Percentiles rank a stretch among this genome's conserved stretches.
phyloP scores from a whole-genome alignment of 192 early-diverging fungal genomes.

The Ambispora gerdemannii region DNA sequence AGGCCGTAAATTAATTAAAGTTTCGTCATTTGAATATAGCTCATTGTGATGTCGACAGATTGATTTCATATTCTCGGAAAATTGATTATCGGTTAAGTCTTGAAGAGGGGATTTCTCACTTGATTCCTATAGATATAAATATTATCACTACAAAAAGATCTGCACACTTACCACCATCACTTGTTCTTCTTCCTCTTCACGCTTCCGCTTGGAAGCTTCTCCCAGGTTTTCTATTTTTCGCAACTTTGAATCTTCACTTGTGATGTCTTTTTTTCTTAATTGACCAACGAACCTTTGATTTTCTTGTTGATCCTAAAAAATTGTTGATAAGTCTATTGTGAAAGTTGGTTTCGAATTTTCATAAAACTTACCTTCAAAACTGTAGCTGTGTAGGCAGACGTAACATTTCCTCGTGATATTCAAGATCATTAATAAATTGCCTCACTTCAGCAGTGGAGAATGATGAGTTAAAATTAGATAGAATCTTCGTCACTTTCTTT shows the following conservation, averaged over 20 bases:
- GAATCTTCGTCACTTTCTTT: background rate
- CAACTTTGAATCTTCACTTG: background rate
- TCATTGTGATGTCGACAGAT: slow-evolving; percentile 14
- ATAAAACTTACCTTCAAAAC: slow-evolving; percentile 10
- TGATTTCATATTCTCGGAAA: slow-evolving; percentile 16
- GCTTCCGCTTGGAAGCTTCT: background rate
- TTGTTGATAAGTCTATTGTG: background rate
- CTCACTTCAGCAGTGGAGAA: background rate
- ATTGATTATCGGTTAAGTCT: background rate
- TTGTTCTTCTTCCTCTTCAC: background rate
- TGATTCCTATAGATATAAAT: slow-evolving; percentile 24
- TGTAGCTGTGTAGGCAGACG: background rate
- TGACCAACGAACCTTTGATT: background rate
- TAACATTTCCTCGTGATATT: background rate
- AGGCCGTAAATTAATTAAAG: slow-evolving; percentile 1
- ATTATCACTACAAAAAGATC: no score
- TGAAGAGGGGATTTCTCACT: background rate
- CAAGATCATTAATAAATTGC: background rate
- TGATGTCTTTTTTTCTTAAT: background rate
- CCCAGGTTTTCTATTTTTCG: background rate
- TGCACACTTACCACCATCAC: no score
- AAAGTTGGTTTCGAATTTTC: slow-evolving; percentile 2
- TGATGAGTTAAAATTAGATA: background rate
- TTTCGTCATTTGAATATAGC: background rate
- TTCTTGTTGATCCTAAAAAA: slow-evolving; percentile 11